phyloP scores from a whole-genome alignment of 352 stramenopile species.

The Phytophthora fragariae region DNA sequence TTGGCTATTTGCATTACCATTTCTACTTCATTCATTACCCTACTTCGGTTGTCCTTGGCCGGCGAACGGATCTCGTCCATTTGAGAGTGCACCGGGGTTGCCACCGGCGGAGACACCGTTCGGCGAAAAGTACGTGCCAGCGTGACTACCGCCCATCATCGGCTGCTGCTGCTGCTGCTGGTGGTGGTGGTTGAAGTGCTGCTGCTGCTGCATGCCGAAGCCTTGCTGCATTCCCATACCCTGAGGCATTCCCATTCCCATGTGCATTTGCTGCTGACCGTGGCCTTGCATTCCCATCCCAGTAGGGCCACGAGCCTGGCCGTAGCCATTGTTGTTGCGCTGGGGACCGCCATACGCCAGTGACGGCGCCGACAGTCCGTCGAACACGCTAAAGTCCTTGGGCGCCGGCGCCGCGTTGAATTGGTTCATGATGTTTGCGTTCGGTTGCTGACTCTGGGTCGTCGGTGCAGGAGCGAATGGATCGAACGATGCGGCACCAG shows the following conservation, averaged over 20 bases:
- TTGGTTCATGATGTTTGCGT: constrained; percentile 34
- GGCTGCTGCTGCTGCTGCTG: constrained; percentile 38
- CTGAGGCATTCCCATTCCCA: constrained; percentile 42
- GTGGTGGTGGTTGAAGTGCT: constrained; percentile 19
- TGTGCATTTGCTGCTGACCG: constrained; percentile 32
- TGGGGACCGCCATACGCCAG: constrained; percentile 26
- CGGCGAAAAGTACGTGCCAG: constrained; percentile 48
- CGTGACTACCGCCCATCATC: constrained; percentile 44
- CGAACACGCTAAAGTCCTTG: constrained; percentile 73
- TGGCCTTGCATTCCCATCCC: constrained; percentile 41
- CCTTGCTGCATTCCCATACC: constrained; percentile 41
- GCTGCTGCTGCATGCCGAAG: too few species aligned
- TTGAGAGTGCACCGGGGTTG: constrained; percentile 19
- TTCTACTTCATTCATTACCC: constrained; percentile 27
- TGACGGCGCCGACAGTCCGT: constrained; percentile 51
- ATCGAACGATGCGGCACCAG: constrained; percentile 39
- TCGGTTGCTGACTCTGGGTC: constrained; percentile 29
- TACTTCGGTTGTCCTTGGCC: constrained; percentile 71
- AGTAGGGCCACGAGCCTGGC: constrained; percentile 24
- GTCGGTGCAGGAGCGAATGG: constrained; percentile 33
- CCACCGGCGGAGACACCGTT: constrained; percentile 32
- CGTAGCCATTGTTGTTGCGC: constrained; percentile 44
- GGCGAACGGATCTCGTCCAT: constrained; percentile 74
- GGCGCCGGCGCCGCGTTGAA: constrained; percentile 35
- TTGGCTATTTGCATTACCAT: constrained; percentile 27